Evolutionary conservation across 2,329 filamentous ascomycete genomes (phyloP).

Genomic region (Penicillium sp.): DNA sequence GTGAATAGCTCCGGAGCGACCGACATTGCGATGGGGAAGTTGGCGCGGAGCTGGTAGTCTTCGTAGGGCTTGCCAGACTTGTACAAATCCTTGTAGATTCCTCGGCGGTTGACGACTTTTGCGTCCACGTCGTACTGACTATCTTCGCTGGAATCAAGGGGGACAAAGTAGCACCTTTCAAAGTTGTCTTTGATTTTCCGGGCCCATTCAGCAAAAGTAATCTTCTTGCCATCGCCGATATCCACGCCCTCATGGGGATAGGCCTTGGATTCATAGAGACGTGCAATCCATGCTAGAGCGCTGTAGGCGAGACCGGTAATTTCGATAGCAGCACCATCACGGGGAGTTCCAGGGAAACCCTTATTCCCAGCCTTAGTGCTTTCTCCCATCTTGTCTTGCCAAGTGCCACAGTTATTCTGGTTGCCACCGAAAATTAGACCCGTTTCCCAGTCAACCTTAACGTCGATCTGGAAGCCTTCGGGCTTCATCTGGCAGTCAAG

Average conservation of each 20-base stretch:
- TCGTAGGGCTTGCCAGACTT: constrained; percentile 91
- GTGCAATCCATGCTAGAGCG: constrained; percentile 73
- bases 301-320: constrained; percentile 94
- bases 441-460: constrained; percentile 85
- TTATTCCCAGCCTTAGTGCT: constrained; percentile 86
- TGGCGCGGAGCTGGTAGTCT: constrained; percentile 92
- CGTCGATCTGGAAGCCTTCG: constrained; percentile 87
- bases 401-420: constrained; percentile 92
- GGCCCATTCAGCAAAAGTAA: constrained; percentile 78
- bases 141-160: constrained; percentile 67
- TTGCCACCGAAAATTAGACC: constrained; percentile 93
- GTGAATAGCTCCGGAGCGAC: constrained; percentile 88
- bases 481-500: constrained; percentile 92
- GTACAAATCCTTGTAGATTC: constrained; percentile 98
- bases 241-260: constrained; percentile 74
- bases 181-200: constrained; percentile 77
- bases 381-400: constrained; percentile 99
- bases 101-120: constrained; percentile 77
- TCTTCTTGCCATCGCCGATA: constrained; percentile 57
- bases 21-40: constrained; percentile 94
- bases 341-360: constrained; percentile 90
- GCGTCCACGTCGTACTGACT: constrained; percentile 75
- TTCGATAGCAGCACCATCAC: constrained; percentile 91
- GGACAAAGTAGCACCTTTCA: constrained; percentile 88
- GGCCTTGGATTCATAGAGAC: constrained; percentile 63